These are phyloP conservation scores for Penicillium pulvis DNA, from an alignment of 495 filamentous ascomycete species.

Conservation along the genomic window DNA sequence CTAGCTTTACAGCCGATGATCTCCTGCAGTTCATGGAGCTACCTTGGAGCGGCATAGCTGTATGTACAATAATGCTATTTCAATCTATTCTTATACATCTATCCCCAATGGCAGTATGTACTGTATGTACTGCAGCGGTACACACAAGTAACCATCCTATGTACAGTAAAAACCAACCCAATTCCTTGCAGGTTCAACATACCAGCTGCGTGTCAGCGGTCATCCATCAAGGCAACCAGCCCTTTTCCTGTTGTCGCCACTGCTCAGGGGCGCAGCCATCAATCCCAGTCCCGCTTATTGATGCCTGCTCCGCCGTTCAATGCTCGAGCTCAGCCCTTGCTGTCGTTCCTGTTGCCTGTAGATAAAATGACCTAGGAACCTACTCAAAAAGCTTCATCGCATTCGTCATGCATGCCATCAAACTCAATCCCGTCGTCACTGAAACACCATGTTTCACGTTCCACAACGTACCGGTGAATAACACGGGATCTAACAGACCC, in stretches of 20 bases:
- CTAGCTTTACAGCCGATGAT: background rate
- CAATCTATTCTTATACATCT: background rate
- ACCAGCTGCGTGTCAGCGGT: constrained; percentile 15
- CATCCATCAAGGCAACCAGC: constrained; percentile 14
- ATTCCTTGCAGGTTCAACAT: constrained; percentile 13
- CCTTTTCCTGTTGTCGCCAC: constrained; percentile 20
- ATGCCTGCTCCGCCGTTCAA: background rate
- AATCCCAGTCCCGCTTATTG: background rate
- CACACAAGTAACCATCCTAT: background rate
- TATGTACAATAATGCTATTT: too few species aligned
- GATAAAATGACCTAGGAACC: background rate
- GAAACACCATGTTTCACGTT: constrained; percentile 4
- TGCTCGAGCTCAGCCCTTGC: background rate
- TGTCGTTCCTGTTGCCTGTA: background rate
- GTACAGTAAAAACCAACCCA: background rate
- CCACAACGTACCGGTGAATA: background rate
- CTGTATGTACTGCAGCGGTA: background rate
- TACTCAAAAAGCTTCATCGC: background rate
- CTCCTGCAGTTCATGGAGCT: background rate
- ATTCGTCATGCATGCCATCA: constrained; percentile 1
- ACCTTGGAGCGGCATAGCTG: background rate
- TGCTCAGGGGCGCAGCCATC: constrained; percentile 19
- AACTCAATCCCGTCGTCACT: constrained; percentile 2
- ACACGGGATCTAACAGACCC: background rate
- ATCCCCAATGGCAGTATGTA: background rate